Percentiles rank a stretch among this genome's conserved stretches.
Evolutionary conservation across 768 basidiomycete genomes (phyloP).

Genomic region (Leucosporidium scottii): DNA sequence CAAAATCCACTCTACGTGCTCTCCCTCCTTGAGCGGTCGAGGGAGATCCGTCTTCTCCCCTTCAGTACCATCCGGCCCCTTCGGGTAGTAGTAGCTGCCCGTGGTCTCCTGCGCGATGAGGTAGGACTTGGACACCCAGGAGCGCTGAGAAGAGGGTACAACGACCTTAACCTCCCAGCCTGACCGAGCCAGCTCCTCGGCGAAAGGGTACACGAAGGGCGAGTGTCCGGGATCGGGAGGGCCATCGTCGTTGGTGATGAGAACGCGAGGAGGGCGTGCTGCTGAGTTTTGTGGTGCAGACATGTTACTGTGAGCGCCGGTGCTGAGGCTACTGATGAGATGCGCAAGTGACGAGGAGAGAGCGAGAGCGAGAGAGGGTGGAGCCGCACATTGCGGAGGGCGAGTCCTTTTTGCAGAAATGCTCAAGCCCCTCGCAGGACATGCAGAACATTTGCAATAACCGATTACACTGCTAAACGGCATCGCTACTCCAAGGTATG

Average conservation of each 20-base stretch:
- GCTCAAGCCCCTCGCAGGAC: too few relatives aligned
- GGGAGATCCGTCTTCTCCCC: background rate
- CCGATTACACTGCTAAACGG: background rate
- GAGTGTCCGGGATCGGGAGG: constrained; percentile 37
- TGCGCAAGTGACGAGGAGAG: too few relatives aligned
- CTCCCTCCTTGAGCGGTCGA: constrained; percentile 39
- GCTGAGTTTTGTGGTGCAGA: background rate
- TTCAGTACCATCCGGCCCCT: background rate
- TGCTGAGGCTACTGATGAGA: too few relatives aligned
- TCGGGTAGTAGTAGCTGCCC: constrained; percentile 43
- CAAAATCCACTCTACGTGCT: constrained; percentile 44
- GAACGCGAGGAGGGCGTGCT: constrained; percentile 8
- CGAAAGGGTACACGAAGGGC: constrained; percentile 45
- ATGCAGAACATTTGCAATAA: background rate
- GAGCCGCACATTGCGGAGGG: too few relatives aligned
- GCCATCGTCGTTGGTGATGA: constrained; percentile 44
- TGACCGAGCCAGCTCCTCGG: constrained; percentile 33
- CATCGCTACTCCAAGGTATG: constrained; percentile 16
- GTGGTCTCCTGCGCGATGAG: constrained; percentile 41
- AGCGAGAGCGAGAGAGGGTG: too few relatives aligned
- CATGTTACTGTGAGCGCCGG: too few relatives aligned
- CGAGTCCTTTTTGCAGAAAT: too few relatives aligned
- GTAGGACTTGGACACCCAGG: constrained; percentile 43
- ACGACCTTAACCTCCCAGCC: constrained; percentile 45
- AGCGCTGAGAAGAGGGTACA: constrained; percentile 43